These are phyloP conservation scores for Tricholomella constricta DNA, from an alignment of 768 basidiomycete genomes.

Conservation along the genomic window DNA sequence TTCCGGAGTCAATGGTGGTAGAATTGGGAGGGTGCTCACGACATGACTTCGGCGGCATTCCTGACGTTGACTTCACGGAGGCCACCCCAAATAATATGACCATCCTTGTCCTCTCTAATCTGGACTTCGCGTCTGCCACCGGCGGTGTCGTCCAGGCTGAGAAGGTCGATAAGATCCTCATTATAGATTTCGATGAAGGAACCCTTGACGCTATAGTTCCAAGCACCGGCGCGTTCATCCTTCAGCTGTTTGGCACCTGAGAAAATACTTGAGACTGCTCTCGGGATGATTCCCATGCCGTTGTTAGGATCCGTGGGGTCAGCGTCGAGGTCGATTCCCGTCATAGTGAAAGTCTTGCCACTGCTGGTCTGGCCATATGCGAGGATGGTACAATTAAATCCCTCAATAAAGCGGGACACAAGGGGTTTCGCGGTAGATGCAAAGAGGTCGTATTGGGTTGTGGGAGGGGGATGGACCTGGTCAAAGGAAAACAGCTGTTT, in stretches of 20 bases:
- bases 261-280: slow-evolving; percentile 91
- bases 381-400: slow-evolving; percentile 96
- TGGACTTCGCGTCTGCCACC: slow-evolving; percentile 83
- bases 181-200: slow-evolving; percentile 99
- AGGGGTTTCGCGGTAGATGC: slow-evolving; percentile 83
- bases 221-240: slow-evolving; percentile 71
- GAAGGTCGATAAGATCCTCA: slow-evolving; percentile 96
- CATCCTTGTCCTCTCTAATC: slow-evolving; percentile 96
- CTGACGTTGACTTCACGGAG: slow-evolving; percentile 90
- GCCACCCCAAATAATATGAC: slow-evolving; percentile 96
- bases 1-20: slow-evolving; percentile 1
- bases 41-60: slow-evolving; percentile 88
- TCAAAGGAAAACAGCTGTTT: slow-evolving; percentile 92
- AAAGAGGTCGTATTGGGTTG: slow-evolving; percentile 86
- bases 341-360: slow-evolving; percentile 98
- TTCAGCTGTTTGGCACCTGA: slow-evolving; percentile 72
- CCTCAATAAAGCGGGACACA: slow-evolving; percentile 84
- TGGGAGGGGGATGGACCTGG: slow-evolving; percentile 86
- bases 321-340: slow-evolving; percentile 87
- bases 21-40: slow-evolving; percentile 50
- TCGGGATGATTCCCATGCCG: slow-evolving; percentile 93
- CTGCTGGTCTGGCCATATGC: slow-evolving; percentile 98
- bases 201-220: slow-evolving; percentile 81
- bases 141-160: slow-evolving; percentile 69
- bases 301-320: slow-evolving; percentile 82